phyloP scores from a whole-genome alignment of 106 monocot genomes.

The Dendrobium chrysotoxum region DNA sequence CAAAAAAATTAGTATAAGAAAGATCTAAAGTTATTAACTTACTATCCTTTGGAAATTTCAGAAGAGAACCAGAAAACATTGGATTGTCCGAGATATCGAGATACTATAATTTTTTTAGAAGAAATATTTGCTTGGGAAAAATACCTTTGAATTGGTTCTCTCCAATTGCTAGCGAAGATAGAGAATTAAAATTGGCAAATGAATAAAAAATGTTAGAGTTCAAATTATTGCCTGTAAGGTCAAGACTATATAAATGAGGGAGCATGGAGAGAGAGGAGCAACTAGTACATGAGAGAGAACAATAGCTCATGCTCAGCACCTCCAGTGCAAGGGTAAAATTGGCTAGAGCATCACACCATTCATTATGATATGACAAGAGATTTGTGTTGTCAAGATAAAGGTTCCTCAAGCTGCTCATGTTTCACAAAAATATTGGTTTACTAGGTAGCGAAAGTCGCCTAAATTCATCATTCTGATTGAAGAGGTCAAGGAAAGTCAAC shows the following conservation, averaged over 20 bases:
- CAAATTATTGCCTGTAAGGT: constrained; percentile 29
- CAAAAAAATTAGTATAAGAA: constrained; percentile 29
- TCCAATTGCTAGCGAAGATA: too few species aligned
- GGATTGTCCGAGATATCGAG: constrained; percentile 46
- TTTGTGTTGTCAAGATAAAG: too few species aligned
- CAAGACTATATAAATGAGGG: constrained; percentile 26
- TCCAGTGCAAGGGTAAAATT: constrained; percentile 19
- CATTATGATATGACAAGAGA: background rate
- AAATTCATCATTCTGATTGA: background rate
- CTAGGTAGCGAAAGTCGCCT: background rate
- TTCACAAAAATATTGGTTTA: constrained; percentile 3
- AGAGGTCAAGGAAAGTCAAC: constrained; percentile 37
- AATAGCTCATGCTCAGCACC: constrained; percentile 25
- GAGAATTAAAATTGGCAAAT: too few species aligned
- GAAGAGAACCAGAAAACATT: background rate
- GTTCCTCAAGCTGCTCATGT: too few species aligned
- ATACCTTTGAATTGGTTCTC: too few species aligned
- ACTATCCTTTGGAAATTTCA: constrained; percentile 7
- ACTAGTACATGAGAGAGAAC: too few species aligned
- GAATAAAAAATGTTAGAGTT: too few species aligned
- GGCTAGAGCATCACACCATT: constrained; percentile 20
- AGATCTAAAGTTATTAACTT: constrained; percentile 26
- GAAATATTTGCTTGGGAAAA: too few species aligned
- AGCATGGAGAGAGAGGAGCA: constrained; percentile 17
- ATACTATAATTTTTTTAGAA: constrained; percentile 5